Evolutionary conservation across 78 protist genomes (phyloP), one percentile per base, ranked within the genome.

Genomic region (Speleostelium caveatum): DNA sequence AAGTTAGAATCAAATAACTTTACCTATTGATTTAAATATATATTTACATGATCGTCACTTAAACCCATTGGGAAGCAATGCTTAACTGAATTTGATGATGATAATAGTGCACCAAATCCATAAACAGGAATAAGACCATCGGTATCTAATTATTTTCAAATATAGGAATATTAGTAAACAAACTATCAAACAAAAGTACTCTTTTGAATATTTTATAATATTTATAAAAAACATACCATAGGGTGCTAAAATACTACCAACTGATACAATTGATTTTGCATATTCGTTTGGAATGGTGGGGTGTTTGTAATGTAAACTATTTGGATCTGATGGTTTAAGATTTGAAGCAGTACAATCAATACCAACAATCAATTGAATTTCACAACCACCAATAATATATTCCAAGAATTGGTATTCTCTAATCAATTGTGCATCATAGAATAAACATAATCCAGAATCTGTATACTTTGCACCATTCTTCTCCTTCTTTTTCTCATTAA

Each of bases 271-370:
- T 38, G 95, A 95, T n/a, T 49, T 24, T 22, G 74, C 94, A 86
- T 96, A 95, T 6, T 41, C 88, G 36, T 88, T 94, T 71, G 86
- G 66, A 68, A 17, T 30, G 19, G 67, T 33, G 36, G 86, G 62
- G 65, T 80, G 55, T 28, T 39, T n/a, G 83, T 94, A 93, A 60
- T 97, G 98, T 14, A 97, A 96, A 7, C 94, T 73, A 22, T 2
- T 16, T 17, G 93, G 36, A 3, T 33, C 0, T 2, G 60, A 21
- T 33, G 94, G 95, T 33, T 49, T 21, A 41, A 93, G 95, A 72
- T 97, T 97, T 45, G 90, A 63, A 21, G 72, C 96, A 7, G 99
- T 97, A 78, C 95, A 97, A 86, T 97, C 99, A 74, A 97, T 88
- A 62, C 95, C 98, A 19, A 93, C 83, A 26, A 75, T 26, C 53